Evolutionary conservation across 2,329 filamentous ascomycete genomes (phyloP).

Genomic region (Pseudohalonectria lignicola): DNA sequence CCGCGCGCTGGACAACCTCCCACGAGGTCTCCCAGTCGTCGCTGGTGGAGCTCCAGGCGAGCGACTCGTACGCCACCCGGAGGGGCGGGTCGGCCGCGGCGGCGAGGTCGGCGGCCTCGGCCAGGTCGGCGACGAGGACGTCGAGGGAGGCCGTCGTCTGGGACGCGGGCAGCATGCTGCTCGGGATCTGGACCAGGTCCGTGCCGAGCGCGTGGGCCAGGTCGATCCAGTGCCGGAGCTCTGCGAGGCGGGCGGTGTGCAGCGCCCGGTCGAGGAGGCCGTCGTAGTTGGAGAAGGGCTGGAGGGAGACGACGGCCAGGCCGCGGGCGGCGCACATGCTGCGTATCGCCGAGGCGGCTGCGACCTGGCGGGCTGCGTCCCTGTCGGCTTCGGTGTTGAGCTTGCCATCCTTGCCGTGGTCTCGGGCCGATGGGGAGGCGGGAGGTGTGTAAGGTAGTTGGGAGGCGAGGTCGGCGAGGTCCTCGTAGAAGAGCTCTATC

Average conservation of each 20-base stretch:
- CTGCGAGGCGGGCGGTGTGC: conserved; percentile 35
- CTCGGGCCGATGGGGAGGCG: too few relatives aligned
- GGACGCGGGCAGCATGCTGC: conserved; percentile 35
- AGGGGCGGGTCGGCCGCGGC: conserved; percentile 31
- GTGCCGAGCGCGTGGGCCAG: conserved; percentile 44
- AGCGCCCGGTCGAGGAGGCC: conserved; percentile 40
- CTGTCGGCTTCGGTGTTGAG: conserved; percentile 8
- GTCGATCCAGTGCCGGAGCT: conserved; percentile 48
- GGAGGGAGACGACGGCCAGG: conserved; percentile 41
- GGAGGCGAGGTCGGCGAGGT: conserved; percentile 38
- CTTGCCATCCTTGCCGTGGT: neutral
- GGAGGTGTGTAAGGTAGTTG: conserved; percentile 11
- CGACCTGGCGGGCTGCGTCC: conserved; percentile 11
- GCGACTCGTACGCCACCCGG: conserved; percentile 48
- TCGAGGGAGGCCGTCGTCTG: conserved; percentile 20
- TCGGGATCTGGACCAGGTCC: conserved; percentile 52
- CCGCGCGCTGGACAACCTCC: conserved; percentile 40
- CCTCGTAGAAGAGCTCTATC: conserved; percentile 54
- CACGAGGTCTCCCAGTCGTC: conserved; percentile 50
- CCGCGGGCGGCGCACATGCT: conserved; percentile 30
- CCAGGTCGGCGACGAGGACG: conserved; percentile 41
- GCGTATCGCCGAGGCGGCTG: conserved; percentile 33
- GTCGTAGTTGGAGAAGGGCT: conserved; percentile 55
- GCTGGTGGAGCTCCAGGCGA: conserved; percentile 48
- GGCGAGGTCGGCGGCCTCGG: conserved; percentile 44